Evolutionary conservation across 495 filamentous ascomycete species (phyloP), one percentile per base, ranked within the genome.

Genomic region (Xylaria intraflava): DNA sequence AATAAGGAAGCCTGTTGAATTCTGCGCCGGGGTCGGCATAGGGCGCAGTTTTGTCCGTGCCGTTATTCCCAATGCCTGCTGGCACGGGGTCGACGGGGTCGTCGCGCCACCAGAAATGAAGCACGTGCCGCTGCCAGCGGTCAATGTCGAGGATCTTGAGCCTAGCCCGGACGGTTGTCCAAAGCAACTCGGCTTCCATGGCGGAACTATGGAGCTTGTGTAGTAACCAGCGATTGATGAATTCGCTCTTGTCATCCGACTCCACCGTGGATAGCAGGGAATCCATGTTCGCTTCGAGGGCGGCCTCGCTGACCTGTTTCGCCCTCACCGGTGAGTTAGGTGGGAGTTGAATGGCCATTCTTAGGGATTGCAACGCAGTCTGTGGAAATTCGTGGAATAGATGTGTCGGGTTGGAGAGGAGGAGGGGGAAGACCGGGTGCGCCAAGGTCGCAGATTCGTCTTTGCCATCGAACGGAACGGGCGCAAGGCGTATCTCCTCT

Each of bases 161-260:
- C 12, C 40, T 52, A 16, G 42, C 46, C 38, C 68, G 62, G 27
- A 70, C 70, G 6, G 68, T 64, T 19, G 68, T 62, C 49, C 70
- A 66, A 27, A 75, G 56, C 7, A 76, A 62, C 57, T 72, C 69
- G 4, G 64, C 70, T 59, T 76, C 71, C 60, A 76, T 55, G 1
- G 71, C 68, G 7, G 64, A 70, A n/a, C 67, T 58, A 19, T 73
- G 69, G 45, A 77, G 65, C 12, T 69, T 65, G 57, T 76, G 72
- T 26, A 76, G 66, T 4, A 77, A 59, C 74, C 74, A 77, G 43
- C 68, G 65, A 53, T 75, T 76, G 57, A 77, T 70, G 49, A 62
- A 74, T 46, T 73, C 69, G 16, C 46, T 62, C 52, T 66, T 75
- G 51, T 64, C 64, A 7, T 62, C 62, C 3, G 60, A 64, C 20